Evolutionary conservation across 371 early-diverging fungal species (phyloP).

Genomic region (Umbelopsis sp.): DNA sequence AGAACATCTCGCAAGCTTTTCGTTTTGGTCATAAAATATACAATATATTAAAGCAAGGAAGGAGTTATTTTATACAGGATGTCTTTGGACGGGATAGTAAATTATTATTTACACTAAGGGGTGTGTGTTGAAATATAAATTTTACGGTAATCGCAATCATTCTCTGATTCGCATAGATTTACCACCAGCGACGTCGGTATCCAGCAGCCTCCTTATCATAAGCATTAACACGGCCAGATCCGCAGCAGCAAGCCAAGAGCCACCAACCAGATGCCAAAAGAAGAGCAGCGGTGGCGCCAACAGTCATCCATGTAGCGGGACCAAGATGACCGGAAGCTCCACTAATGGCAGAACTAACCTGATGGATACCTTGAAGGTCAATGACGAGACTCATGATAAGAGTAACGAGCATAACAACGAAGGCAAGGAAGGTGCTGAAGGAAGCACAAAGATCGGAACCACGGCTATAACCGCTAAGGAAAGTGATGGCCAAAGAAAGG

Average conservation of each 20-base stretch:
- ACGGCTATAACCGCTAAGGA: conserved; percentile 32
- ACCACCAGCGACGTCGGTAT: conserved; percentile 10
- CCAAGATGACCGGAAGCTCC: conserved; percentile 36
- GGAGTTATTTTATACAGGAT: not conserved
- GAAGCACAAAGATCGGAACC: conserved; percentile 12
- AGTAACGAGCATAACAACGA: conserved; percentile 35
- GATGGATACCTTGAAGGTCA: conserved; percentile 27
- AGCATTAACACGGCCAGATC: conserved; percentile 7
- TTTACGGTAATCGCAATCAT: not conserved
- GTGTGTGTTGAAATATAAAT: not conserved
- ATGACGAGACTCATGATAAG: conserved; percentile 33
- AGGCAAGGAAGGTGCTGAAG: conserved; percentile 30
- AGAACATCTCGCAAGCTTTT: too few relatives aligned
- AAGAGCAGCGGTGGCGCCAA: conserved; percentile 36
- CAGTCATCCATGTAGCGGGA: conserved; percentile 38
- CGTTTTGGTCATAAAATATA: not conserved
- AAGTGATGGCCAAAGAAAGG: conserved; percentile 39
- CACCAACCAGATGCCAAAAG: conserved; percentile 28
- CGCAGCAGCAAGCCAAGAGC: conserved; percentile 16
- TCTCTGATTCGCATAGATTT: not conserved
- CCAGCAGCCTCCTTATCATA: conserved; percentile 14
- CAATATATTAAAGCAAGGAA: not conserved
- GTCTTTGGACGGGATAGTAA: not conserved
- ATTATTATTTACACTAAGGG: conserved; percentile 12
- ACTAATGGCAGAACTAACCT: conserved; percentile 29